Base-by-base conservation (phyloP, 1,139 yeast species). In the Geotrichum restrictum region DNA sequence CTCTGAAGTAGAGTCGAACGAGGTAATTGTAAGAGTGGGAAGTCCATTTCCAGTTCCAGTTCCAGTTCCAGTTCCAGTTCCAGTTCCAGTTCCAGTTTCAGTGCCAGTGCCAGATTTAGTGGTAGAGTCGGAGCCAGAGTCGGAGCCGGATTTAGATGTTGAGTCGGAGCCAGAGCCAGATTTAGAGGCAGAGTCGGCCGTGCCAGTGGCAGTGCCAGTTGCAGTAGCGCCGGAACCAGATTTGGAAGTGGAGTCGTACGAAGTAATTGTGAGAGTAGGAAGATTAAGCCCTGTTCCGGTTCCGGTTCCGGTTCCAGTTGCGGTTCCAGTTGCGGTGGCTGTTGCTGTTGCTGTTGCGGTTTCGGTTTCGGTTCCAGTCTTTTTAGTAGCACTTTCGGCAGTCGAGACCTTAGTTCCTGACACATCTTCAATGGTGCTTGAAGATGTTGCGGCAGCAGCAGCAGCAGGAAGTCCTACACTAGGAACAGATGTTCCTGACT, bases 181-280 rank as follows among this genome's bases (percentile, higher is more conserved):
- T 24, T 8, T 22, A 16, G 13, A 3, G 36, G 32, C 10, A 21
- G 13, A 21, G 36, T 4, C 34, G 27, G 13, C 32, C 36, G 34
- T 18, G 7, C 6, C 21, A 33, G 16, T 11, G 21, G 37, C 8
- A 43, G 22, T 22, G 10, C 19, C 37, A 31, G n/a, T 13, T 14
- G 40, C n/a, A 37, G n/a, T 24, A 19, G 39, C 18, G 14, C 39
- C 18, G 27, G 27, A 47, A 21, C 45, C 38, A 2, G 45, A 38
- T 1, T 19, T 19, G 6, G 46, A 32, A 11, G 34, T 36, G 10
- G 42, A 36, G 3, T 31, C 24, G 21, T 36, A 45, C 13, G 49
- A 45, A 29, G 49, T 45, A 11, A 45, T n/a, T 3, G 31, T 19
- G 8, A 40, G 11, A 16, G 50, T 47, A 18, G 50, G 50, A 39